Evolutionary conservation across 768 basidiomycete genomes (phyloP).

Genomic region (Russula ochroleuca): DNA sequence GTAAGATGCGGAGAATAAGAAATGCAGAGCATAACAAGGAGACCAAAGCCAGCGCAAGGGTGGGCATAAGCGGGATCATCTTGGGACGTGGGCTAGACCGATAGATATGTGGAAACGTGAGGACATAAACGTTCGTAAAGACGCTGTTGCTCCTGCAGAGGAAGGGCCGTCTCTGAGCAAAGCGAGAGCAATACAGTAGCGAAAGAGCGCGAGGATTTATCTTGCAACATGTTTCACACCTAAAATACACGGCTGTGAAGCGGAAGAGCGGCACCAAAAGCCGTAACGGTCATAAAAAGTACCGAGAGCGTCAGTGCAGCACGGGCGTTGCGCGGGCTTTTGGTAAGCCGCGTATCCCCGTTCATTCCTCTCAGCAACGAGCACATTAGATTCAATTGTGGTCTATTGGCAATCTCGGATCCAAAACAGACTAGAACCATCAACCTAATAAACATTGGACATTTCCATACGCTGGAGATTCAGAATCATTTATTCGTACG

Average conservation of each 20-base stretch:
- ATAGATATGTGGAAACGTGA: conserved; percentile 34
- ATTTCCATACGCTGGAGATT: neutral
- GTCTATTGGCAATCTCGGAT: too few relatives aligned
- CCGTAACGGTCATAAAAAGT: neutral
- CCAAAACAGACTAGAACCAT: too few relatives aligned
- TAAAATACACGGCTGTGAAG: conserved; percentile 8
- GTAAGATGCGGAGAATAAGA: conserved; percentile 68
- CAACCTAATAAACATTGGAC: too few relatives aligned
- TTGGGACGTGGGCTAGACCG: conserved; percentile 31
- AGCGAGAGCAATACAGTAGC: neutral
- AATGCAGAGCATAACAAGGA: conserved; percentile 72
- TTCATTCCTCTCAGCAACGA: too few relatives aligned
- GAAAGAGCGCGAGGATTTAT: neutral
- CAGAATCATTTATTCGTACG: too few relatives aligned
- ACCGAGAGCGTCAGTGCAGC: too few relatives aligned
- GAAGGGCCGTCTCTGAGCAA: neutral
- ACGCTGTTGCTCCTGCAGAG: neutral
- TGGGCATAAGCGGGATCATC: conserved; percentile 67
- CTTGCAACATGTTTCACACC: neutral
- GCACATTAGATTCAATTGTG: too few relatives aligned
- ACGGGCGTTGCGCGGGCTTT: too few relatives aligned
- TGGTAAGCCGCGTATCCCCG: neutral
- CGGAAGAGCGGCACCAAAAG: conserved; percentile 10
- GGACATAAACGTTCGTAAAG: conserved; percentile 36
- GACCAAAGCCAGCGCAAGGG: conserved; percentile 61